Percentiles rank a stretch among this genome's conserved stretches.
Evolutionary conservation across 108 stramenopile genomes (phyloP).

Genomic region (Fragilaria crotonensis): DNA sequence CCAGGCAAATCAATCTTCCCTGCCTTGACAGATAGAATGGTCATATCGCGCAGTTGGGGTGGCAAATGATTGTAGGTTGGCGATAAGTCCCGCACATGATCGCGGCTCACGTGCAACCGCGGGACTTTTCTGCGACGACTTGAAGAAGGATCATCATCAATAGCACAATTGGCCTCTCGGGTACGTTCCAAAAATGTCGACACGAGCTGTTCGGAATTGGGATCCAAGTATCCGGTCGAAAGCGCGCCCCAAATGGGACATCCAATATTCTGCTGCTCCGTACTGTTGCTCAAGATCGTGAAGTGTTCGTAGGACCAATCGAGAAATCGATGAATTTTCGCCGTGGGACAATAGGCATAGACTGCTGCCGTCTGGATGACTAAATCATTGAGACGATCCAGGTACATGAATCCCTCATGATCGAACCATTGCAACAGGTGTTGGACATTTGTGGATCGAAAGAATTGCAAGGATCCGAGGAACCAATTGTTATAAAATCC

Average conservation of each 20-base stretch:
- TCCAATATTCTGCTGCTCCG: no score
- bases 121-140: neutral
- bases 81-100: constrained; percentile 14
- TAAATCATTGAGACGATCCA: constrained; percentile 62
- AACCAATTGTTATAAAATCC: constrained; percentile 82
- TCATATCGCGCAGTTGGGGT: constrained; percentile 2
- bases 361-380: constrained; percentile 69
- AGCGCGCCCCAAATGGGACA: constrained; percentile 52
- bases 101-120: neutral
- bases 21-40: constrained; percentile 19
- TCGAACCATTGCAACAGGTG: constrained; percentile 50
- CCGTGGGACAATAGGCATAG: constrained; percentile 43
- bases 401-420: constrained; percentile 58
- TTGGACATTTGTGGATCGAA: constrained; percentile 33
- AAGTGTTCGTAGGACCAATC: constrained; percentile 78
- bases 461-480: constrained; percentile 53
- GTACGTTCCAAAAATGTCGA: neutral
- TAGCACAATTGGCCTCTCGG: neutral
- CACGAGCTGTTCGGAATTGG: constrained; percentile 11
- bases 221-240: constrained; percentile 43
- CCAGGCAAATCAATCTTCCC: constrained; percentile 23
- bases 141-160: neutral
- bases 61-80: constrained; percentile 30
- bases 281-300: constrained; percentile 23
- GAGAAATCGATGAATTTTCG: constrained; percentile 63